Evolutionary conservation across 2,329 filamentous ascomycete genomes (phyloP), one percentile per base, ranked within the genome.

Genomic region (Pseudogymnoascus sp.): DNA sequence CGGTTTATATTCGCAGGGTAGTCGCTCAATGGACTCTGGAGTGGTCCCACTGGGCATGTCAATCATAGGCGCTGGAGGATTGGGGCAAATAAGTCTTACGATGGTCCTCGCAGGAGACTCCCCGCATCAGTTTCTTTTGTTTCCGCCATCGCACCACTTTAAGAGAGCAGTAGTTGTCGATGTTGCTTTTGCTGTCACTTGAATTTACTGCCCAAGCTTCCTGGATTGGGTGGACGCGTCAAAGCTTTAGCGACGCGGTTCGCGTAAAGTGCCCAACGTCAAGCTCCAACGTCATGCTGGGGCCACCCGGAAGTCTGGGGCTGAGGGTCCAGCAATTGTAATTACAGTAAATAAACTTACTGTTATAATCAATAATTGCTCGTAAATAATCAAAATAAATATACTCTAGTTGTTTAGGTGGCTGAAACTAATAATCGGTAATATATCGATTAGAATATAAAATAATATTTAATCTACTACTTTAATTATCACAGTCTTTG

Each of bases 1-100:
- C 0, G 93, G 86, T 61, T 84, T 87, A 78, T 97, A 97, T 61
- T 75, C 68, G 2, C 83, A 86, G 18, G 78, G 67, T 53, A 74
- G 77, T 61, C 87, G 86, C 57, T 83, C 76, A 20, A 82, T 74
- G 12, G 73, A 68, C 33, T 73, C 67, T 30, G 74, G 73, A 41
- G 71, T 68, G 61, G 75, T 66, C 66, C 75, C 70, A 62, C 74
- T 77, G 65, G 22, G 62, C 59, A 41, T 14, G 28, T 11, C 18
- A 2, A 11, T 62, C 3, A 20, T 28, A 30, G 28, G 39, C 30
- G 41, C 30, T 35, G 22, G 30, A 25, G 58, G 47, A 7, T 22
- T 35, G 59, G 22, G 35, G 50, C 22, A 11, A 67, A 38, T 8
- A 53, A 22, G n/a, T 66, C 78, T 69, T 72, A 82, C 80, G 78